Evolutionary conservation across 306 rosid species (phyloP), one percentile per base, ranked within the genome.

Genomic region (Purshia tridentata): DNA sequence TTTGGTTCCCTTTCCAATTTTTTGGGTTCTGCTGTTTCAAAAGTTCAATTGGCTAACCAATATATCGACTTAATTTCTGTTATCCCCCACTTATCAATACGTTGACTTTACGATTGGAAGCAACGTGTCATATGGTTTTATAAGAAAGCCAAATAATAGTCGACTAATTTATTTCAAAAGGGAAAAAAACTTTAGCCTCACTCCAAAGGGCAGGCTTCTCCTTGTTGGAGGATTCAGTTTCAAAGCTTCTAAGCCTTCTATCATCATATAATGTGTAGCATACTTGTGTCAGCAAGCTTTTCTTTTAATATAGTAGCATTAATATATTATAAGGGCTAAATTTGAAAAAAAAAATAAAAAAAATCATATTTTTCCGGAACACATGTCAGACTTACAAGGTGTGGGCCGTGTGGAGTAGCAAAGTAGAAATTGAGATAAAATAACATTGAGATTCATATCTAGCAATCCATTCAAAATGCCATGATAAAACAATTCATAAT

Each of bases 171-270:
- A 4, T 50, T 53, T 63, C 53, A 51, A 23, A 6, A 18, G 72
- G 46, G 39, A 72, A 72, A 45, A 45, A 51, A 77, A 50, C 84
- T 57, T 70, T 77, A 77, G 69, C 52, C 50, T 63, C 10, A 35
- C 67, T 35, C 68, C 60, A 72, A 72, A 55, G 81, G 77, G 42
- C 73, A 61, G 18, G 65, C 39, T 29, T 37, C 7, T 50, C 13
- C 7, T 5, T 49, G 11, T 16, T 57, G 9, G 10, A 13, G 29
- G 42, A 2, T 29, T 58, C 16, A 35, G 1, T 23, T 19, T 57
- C 75, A 71, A 52, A 74, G 5, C 65, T 40, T 52, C 49, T 3
- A 11, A 29, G 50, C 16, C 29, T 50, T 35, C 37, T 39, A 29
- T 10, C 72, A 29, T 5, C 16, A 48, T 35, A 44, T 59, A 59